Evolutionary conservation across 345 rosid species (phyloP), one percentile per base, ranked within the genome.

Genomic region (Brassica carinata): DNA sequence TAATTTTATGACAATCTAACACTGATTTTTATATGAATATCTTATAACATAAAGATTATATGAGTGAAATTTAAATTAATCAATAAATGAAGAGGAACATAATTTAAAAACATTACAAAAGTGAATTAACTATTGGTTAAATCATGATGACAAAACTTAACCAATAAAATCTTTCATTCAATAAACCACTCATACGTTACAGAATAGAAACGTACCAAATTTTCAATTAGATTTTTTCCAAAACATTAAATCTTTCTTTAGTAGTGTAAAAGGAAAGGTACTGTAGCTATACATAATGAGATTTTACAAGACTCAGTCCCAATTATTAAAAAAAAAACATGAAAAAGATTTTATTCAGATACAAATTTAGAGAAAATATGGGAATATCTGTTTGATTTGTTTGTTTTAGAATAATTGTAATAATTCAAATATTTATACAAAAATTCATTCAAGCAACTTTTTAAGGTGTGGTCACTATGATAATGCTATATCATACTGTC

Each of bases 291-390:
- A 76, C 19, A 81, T 13, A 64, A 3, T 5, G 59, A 63, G 30
- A 15, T 30, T 19, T 64, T 10, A 81, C 40, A 65, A 63, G 69
- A 64, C 68, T 75, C 73, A n/a, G 43, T 71, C 33, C 57, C 79
- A 76, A 71, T 75, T 81, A 81, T 69, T 69, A n/a, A n/a, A 43
- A n/a, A 43, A 40, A n/a, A n/a, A 26, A 69, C n/a, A 23, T 23
- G 26, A 23, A 23, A 23, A 23, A 23, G 26, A 23, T 23, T 23
- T 23, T 23, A 23, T 23, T 23, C 26, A 23, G 26, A 23, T 23
- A 1, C 26, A 23, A 23, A 23, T 23, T 23, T 23, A 23, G 26
- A 23, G 26, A 23, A 23, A 23, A 23, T 23, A 23, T 23, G 26
- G 26, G 26, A 23, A 23, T 23, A 23, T 23, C 26, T 23, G 1